Base-by-base conservation (phyloP, 1,284 basidiomycete species). In the Cutaneotrichosporon cyanovorans region DNA sequence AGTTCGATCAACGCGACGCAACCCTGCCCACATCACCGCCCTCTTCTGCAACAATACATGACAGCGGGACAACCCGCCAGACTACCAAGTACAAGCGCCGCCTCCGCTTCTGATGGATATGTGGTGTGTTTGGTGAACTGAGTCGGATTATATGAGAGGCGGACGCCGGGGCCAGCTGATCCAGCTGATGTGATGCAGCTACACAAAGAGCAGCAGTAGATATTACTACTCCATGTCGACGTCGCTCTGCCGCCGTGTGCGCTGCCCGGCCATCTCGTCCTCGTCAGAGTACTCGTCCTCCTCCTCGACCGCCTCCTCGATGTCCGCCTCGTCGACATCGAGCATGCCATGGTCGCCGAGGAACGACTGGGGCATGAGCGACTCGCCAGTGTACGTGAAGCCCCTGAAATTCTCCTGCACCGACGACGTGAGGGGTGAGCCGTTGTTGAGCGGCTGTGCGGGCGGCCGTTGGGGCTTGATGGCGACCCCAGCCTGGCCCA, bases 321-420 rank as follows among this genome's bases (percentile, higher is more conserved):
- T 37, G 32, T 48, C 42, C 21, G 38, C 40, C 25, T 40, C 39
- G 49, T 76, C 66, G 42, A 66, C 73, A 12, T 72, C 76, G 33
- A 72, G 69, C 47, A 61, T 61, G 46, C 46, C 51, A 10, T 59
- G 65, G 32, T 67, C 64, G 28, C 73, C 73, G 21, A 71, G 70
- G 52, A 74, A 72, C 45, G 76, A 72, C 20, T 74, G 51, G 20
- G 65, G 65, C 59, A 72, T 60, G 40, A 84, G 83, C 70, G 87
- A 83, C 56, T 87, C 85, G 49, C 87, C 87, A 28, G 82, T 84
- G 66, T 87, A 92, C 4, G 88, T 91, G 75, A 90, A 92, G 35
- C 87, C 87, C 46, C 83, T 78, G 71, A 95, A 95, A 71, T 93
- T 90, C 75, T 91, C 90, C 74, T 95, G 90, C 40, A 95, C 85